phyloP scores from a whole-genome alignment of 2,329 filamentous ascomycete genomes.

The Alternaria dauci region DNA sequence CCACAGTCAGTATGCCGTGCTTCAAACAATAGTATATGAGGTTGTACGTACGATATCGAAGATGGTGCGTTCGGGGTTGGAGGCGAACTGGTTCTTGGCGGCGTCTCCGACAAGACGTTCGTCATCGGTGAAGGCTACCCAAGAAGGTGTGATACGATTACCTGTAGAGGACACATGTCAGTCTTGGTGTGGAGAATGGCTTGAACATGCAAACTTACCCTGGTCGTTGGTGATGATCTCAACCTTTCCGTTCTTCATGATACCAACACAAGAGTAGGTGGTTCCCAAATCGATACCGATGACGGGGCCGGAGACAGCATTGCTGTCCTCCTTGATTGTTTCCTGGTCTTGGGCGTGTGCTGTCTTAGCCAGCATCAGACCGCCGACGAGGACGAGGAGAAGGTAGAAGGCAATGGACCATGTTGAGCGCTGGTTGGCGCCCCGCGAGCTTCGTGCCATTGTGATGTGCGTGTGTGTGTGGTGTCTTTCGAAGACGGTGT shows the following conservation, averaged over 20 bases:
- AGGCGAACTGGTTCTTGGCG: conserved; percentile 58
- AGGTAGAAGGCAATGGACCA: conserved; percentile 94
- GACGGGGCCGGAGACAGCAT: conserved; percentile 55
- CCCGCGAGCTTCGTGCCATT: conserved; percentile 68
- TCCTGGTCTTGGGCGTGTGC: conserved; percentile 77
- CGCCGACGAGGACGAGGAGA: conserved; percentile 83
- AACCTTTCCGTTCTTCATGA: conserved; percentile 61
- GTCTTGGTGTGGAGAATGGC: conserved; percentile 7
- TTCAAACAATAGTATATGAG: neutral
- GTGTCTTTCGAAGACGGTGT: conserved; percentile 21
- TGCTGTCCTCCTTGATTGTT: conserved; percentile 66
- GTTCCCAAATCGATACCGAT: conserved; percentile 93
- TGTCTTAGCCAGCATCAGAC: conserved; percentile 82
- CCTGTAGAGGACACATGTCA: conserved; percentile 42
- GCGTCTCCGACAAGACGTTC: conserved; percentile 97
- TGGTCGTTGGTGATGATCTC: conserved; percentile 57
- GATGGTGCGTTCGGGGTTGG: conserved; percentile 59
- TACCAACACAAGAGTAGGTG: conserved; percentile 92
- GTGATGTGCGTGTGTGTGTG: conserved; percentile 40
- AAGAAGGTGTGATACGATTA: conserved; percentile 66
- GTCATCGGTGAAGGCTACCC: conserved; percentile 95
- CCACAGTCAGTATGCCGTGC: conserved; percentile 38
- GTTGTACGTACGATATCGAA: conserved; percentile 53
- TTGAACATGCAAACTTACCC: conserved; percentile 34
- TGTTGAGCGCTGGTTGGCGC: conserved; percentile 76